Base-by-base conservation (phyloP, 345 rosid genomes). In the Eucalyptus regnans region DNA sequence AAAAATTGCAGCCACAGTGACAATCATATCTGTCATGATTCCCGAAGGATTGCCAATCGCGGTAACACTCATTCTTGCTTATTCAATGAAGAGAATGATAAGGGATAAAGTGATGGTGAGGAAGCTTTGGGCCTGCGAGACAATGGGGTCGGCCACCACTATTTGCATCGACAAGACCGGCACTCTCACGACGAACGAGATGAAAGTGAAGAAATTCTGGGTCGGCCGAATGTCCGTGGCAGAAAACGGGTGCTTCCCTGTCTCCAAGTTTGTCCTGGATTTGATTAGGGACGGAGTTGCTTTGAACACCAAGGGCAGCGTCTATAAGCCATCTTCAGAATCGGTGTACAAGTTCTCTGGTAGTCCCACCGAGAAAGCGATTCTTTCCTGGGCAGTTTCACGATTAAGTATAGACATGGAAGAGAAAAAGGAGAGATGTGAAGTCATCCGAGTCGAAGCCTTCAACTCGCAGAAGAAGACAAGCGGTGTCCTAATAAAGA, bases 31-130 rank as follows among this genome's bases (percentile, higher is more conserved):
- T 15, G 99, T 95, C 62, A 97, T 96, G 3, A 95, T 97, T 56
- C 97, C 99, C 0, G 97, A 95, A 92, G 98, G 98, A 12, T 64
- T 97, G 81, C 98, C 97, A 7, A 88, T 97, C 51, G 98, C 98
- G 16, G 98, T 97, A 52, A 96, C 98, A 0, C 91, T 97, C 2
- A 96, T 96, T 10, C 93, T 97, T 3, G 98, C 97, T 5, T 97
- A 95, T 89, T 96, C 97, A 1, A 94, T 97, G 97, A 96, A 96
- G 93, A 92, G 94, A 33, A 97, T 96, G 98, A 96, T 52, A 52
- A 52, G 83, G 29, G 96, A 95, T 93, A 93, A 95, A 86, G 97
- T 96, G 27, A 95, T 95, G 97, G 99, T 96, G 66, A 91, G 97
- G 62, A 95, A 95, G 93, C 94, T 95, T 23, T 91, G 96, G 1